A percentile compares a stretch with the other conserved stretches of the same genome.
Evolutionary conservation across 768 basidiomycete genomes (phyloP).

Genomic region (Mycena olivaceomarginata): DNA sequence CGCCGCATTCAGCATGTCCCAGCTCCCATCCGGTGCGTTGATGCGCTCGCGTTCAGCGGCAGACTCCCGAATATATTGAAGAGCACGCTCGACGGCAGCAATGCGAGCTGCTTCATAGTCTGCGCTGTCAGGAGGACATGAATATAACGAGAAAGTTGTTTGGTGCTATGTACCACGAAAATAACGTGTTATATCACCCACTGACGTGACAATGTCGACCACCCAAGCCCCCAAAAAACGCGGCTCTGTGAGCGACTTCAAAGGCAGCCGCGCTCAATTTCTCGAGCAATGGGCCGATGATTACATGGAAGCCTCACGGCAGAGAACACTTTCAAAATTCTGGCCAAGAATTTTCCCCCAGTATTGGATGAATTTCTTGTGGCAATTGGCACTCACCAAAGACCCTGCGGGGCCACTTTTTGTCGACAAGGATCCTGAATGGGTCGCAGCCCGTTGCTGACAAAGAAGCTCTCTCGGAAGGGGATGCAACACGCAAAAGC

Average conservation of each 20-base stretch:
- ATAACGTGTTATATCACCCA: background rate
- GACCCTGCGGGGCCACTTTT: background rate
- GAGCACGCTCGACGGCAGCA: background rate
- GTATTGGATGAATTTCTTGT: no score
- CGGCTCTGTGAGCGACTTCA: background rate
- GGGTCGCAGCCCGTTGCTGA: background rate
- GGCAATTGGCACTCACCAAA: no score
- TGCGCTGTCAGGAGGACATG: background rate
- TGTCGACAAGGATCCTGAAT: background rate
- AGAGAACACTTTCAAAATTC: background rate
- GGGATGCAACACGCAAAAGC: background rate
- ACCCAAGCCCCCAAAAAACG: background rate
- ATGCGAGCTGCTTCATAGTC: background rate
- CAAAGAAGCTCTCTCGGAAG: background rate
- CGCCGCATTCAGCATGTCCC: background rate
- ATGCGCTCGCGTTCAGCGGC: background rate
- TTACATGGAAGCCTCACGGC: background rate
- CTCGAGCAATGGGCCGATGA: background rate
- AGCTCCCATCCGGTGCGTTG: background rate
- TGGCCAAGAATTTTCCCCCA: no score
- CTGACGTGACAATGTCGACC: background rate
- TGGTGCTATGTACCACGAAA: background rate
- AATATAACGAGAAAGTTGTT: background rate
- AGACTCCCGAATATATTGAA: background rate
- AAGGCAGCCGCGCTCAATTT: background rate